Evolutionary conservation across 2,329 filamentous ascomycete species (phyloP).

Genomic region (Drechslerella coelobrocha): DNA sequence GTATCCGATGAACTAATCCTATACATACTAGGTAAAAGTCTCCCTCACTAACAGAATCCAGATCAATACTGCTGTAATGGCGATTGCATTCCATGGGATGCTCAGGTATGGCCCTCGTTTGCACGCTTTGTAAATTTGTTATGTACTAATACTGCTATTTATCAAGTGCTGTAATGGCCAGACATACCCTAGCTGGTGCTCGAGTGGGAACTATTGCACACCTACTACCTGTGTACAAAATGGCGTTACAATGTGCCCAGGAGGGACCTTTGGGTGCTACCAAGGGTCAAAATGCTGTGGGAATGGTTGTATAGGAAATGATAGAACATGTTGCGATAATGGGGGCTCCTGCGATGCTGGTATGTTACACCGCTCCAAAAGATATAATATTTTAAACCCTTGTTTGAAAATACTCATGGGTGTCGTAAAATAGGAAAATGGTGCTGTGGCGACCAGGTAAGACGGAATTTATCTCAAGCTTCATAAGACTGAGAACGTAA

Average conservation of each 20-base stretch:
- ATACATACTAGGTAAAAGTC: too few species aligned
- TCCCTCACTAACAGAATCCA: slow-evolving; percentile 1
- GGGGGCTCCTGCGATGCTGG: background rate
- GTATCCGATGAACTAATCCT: background rate
- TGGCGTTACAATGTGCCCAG: background rate
- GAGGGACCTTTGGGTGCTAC: background rate
- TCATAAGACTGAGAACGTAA: background rate
- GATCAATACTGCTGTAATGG: slow-evolving; percentile 19
- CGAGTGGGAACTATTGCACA: slow-evolving; percentile 5
- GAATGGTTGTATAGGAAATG: background rate
- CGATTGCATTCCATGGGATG: slow-evolving; percentile 24
- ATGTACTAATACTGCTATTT: too few species aligned
- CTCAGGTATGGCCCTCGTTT: too few species aligned
- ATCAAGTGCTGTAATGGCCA: background rate
- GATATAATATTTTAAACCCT: background rate
- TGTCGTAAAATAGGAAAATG: background rate
- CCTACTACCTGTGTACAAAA: background rate
- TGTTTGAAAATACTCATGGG: background rate
- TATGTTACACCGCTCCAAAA: too few species aligned
- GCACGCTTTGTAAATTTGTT: too few species aligned
- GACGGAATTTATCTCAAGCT: background rate
- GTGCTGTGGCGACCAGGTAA: slow-evolving; percentile 6
- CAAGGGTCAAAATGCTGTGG: background rate
- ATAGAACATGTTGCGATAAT: slow-evolving; percentile 2
- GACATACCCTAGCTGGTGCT: slow-evolving; percentile 1